Conservation (phyloP, 768 basidiomycete species). For the Pluteus cervinus region DNA sequence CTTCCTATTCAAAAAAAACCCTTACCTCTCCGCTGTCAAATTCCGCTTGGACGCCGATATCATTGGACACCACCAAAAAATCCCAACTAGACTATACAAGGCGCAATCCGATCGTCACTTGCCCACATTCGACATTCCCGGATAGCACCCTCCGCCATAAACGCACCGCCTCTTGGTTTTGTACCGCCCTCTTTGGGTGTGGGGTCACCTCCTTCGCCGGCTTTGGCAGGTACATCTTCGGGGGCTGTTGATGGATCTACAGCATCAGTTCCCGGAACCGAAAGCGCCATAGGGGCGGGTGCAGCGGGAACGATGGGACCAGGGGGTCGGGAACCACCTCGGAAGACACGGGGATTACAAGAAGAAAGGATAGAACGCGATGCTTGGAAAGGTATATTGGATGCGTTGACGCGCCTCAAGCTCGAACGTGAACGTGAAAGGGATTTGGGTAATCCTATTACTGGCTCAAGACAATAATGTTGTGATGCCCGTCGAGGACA, state of each 20-base stretch:
- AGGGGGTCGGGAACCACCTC: constrained; percentile 23
- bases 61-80: no score
- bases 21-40: constrained; percentile 4
- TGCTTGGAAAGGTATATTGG: constrained; percentile 72
- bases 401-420: constrained; percentile 61
- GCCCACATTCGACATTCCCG: constrained; percentile 79
- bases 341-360: constrained; percentile 58
- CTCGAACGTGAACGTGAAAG: constrained; percentile 31
- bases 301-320: no score
- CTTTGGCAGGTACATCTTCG: constrained; percentile 9
- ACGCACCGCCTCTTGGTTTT: constrained; percentile 67
- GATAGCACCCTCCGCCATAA: constrained; percentile 85
- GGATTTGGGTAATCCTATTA: no score
- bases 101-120: constrained; percentile 67
- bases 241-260: background rate
- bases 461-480: no score
- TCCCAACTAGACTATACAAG: constrained; percentile 58
- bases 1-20: no score
- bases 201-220: constrained; percentile 58
- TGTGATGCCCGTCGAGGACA: no score
- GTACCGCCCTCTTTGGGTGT: constrained; percentile 77
- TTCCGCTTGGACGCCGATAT: no score
- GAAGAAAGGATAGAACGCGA: constrained; percentile 72
- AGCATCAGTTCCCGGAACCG: background rate
- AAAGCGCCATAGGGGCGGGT: no score